Base-by-base conservation (phyloP, 2,329 filamentous ascomycete genomes). In the Pseudopithomyces chartarum region DNA sequence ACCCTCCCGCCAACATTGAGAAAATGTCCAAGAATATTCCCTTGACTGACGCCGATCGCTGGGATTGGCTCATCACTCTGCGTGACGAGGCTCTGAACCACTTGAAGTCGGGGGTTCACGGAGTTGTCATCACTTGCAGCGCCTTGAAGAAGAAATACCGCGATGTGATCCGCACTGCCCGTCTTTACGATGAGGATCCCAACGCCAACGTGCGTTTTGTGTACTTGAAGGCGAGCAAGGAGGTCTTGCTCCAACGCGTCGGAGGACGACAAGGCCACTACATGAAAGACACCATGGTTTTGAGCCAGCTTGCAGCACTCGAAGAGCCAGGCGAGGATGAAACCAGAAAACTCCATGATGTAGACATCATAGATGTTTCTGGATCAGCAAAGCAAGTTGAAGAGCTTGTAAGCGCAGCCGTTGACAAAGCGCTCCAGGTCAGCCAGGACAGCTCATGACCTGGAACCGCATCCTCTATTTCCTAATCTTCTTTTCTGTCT, bases 111-210 rank as follows among this genome's bases (percentile, higher is more conserved):
- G 73, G 75, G 7, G 64, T 73, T 26, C 66, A 73, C 26, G 80
- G 92, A 47, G 95, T 97, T n/a, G 91, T 99, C 48, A 85, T 99
- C 58, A 97, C 95, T 52, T 99, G 95, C 83, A 97, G 92, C 12
- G 95, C 94, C 1, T 84, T 99, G 52, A 98, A 98, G 83, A 90
- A 91, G 75, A 97, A 96, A 79, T 99, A 99, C 82, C 89, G 95
- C 66, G 95, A 99, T 63, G 79, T 81, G 52, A 78, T 83, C 54
- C 79, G 81, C 15, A 73, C 79, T n/a, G 81, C 80, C n/a, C 68
- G 76, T 6, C 77, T 81, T 63, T 78, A 81, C 63, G 75, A 80
- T 58, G 71, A 80, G 58, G 70, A 80, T 58, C 74, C 76, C 6
- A 69, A 77, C 19, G 73, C 81, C 43, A 70, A 69, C 20, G 78